Base-by-base conservation (phyloP, 2,329 filamentous ascomycete species). In the Cladosporium velox region DNA sequence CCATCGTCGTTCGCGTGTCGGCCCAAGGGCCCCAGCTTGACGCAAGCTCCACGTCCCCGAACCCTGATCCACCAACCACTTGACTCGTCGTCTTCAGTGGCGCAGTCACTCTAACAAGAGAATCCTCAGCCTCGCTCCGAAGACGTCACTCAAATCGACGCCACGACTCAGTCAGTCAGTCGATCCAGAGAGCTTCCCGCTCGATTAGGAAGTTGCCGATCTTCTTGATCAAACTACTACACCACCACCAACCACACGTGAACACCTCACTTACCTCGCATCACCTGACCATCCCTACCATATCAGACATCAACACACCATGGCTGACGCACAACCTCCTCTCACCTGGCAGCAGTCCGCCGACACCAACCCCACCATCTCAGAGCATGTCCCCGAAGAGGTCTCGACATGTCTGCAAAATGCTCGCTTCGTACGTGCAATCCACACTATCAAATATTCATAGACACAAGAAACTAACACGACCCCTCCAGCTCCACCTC, bases 381-480 rank as follows among this genome's bases (percentile, higher is more conserved):
- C 91, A 44, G 84, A 85, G 66, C 85, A 86, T 10, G 86, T 98
- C 2, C 95, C 95, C 0, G 82, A 85, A 4, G 93, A 97, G 78
- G 95, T 98, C 26, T 86, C 95, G 14, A 89, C 93, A 74, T 97
- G 93, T 76, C 87, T 99, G 28, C 90, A 96, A 77, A 98, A 97
- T 81, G 92, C 94, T 59, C 90, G 94, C 73, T 99, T 97, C 81
- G 93, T 97, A 87, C 67, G 81, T 73, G 14, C 35, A 47, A 32
- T 52, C 86, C 81, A 64, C 35, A 54, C 34, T 26, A 35, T 55
- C 58, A 24, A 52, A 66, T 66, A 66, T 30, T 35, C 34, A 61
- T 21, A 15, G 15, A 59, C 44, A 67, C n/a, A 57, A 24, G 28
- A 58, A 30, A 51, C 47, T 66, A 34, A 34, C 18, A 24, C 41